Percentiles rank a stretch among this genome's conserved stretches.
These are phyloP conservation scores for Bimuria novae-zelandiae DNA, from an alignment of 2,329 filamentous ascomycete species.

Conservation along the genomic window DNA sequence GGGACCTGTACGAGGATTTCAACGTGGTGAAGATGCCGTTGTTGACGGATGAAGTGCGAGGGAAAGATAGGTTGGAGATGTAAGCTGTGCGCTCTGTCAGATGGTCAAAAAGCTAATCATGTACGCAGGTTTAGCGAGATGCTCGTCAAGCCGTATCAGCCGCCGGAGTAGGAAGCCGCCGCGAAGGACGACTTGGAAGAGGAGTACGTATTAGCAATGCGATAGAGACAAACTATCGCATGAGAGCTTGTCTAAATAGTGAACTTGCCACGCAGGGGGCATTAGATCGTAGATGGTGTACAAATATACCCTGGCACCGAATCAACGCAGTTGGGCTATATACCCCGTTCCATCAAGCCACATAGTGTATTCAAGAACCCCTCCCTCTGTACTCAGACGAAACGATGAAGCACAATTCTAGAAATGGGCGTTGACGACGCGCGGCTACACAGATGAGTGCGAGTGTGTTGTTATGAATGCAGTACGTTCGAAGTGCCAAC, in stretches of 20 bases:
- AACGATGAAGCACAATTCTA: no score
- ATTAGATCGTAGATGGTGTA: background rate
- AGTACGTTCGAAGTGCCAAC: no score
- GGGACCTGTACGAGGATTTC: constrained; percentile 98
- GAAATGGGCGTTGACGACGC: no score
- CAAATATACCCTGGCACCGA: background rate
- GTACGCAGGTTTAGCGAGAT: constrained; percentile 72
- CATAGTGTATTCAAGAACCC: no score
- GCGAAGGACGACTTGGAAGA: constrained; percentile 12
- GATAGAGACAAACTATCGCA: background rate
- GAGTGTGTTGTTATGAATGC: no score
- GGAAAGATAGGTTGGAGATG: constrained; percentile 89
- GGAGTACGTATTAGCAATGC: background rate
- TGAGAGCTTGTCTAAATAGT: background rate
- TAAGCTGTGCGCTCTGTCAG: constrained; percentile 30
- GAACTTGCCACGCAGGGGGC: background rate
- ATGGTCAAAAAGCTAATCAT: constrained; percentile 15
- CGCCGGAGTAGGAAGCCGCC: constrained; percentile 56
- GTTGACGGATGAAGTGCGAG: constrained; percentile 91
- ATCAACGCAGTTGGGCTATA: no score
- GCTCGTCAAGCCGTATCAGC: constrained; percentile 76
- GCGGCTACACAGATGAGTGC: no score
- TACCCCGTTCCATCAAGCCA: no score
- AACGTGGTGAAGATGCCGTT: constrained; percentile 99
- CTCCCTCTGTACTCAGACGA: no score